Evolutionary conservation across 768 basidiomycete genomes (phyloP), one percentile per base, ranked within the genome.

Genomic region (Naganishia antarctica): DNA sequence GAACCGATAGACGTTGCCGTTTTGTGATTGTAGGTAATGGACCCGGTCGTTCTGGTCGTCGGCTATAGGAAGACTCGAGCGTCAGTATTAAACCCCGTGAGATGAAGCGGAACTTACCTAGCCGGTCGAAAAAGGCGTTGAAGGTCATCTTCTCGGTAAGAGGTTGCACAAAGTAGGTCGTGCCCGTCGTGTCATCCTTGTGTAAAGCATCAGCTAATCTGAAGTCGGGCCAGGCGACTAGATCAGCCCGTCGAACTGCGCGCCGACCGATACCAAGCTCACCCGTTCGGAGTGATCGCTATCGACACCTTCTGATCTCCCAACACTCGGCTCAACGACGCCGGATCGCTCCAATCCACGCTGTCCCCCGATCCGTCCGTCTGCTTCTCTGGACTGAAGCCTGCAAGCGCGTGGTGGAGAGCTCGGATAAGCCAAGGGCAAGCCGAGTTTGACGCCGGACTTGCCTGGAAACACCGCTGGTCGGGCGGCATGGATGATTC

Each of bases 11-110:
- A 94, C 65, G 74, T 96, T 97, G 9, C 92, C 92, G 73, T 94
- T 90, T 75, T 96, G 91, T 4, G 88, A 89, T 75, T 96, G 92
- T 3, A 96, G 81, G 75, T 94, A 94, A 68, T 81, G 78, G 16
- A 87, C 81, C 45, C 82, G 78, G 12, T 28, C 3, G 3, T 53
- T 47, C 3, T 51, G 47, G 12, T 63, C 21, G 48, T 72, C 63
- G 23, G 53, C 69, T 70, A 60, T 34, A 13, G 23, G 26, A 4
- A 13, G n/a, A 47, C 41, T 59, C 51, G 8, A 60, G 13, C 44
- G 29, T 60, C n/a, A 57, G 16, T 29, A 25, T 18, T 51, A 37
- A 23, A 29, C 23, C 34, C 31, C 63, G 34, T 34, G 58, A 50
- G 12, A n/a, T 23, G 15, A 11, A 48, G 59, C 44, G 34, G 59